Conservation (phyloP, 305 asterid species). For the Fraxinus albicans region DNA sequence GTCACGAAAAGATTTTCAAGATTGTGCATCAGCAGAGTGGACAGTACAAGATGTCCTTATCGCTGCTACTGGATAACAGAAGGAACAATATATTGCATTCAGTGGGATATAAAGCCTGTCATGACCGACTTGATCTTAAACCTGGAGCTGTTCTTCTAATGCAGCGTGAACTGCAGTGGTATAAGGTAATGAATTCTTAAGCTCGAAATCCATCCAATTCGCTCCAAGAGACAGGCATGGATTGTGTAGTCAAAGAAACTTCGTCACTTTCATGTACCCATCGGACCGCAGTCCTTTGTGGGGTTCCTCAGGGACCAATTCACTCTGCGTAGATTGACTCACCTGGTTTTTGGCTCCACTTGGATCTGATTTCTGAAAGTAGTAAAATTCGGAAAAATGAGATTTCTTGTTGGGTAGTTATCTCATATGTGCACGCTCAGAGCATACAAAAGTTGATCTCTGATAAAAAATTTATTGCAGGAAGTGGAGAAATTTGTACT, state of each 20-base stretch:
- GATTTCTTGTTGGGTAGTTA: too few species aligned
- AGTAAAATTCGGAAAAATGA: too few species aligned
- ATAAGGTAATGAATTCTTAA: slow-evolving; percentile 6
- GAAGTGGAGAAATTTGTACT: slow-evolving; percentile 31
- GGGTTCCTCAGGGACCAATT: too few species aligned
- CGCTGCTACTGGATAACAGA: slow-evolving; percentile 14
- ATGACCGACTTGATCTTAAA: slow-evolving; percentile 19
- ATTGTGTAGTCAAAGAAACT: too few species aligned
- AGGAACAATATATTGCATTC: slow-evolving; percentile 29
- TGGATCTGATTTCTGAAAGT: too few species aligned
- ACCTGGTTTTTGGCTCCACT: too few species aligned
- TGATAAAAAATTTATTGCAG: background rate
- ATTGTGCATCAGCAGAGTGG: slow-evolving; percentile 27
- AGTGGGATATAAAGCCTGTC: slow-evolving; percentile 19
- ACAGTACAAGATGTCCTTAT: slow-evolving; percentile 14
- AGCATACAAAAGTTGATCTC: background rate
- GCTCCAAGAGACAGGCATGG: too few species aligned
- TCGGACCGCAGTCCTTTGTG: too few species aligned
- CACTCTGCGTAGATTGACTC: too few species aligned
- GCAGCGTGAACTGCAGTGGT: slow-evolving; percentile 44
- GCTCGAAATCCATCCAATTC: background rate
- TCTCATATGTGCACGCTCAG: too few species aligned
- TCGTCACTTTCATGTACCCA: too few species aligned
- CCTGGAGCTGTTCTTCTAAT: slow-evolving; percentile 31
- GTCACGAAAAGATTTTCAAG: slow-evolving; percentile 30